phyloP scores from a whole-genome alignment of 768 basidiomycete species.

The Phlegmacium glaucopus region DNA sequence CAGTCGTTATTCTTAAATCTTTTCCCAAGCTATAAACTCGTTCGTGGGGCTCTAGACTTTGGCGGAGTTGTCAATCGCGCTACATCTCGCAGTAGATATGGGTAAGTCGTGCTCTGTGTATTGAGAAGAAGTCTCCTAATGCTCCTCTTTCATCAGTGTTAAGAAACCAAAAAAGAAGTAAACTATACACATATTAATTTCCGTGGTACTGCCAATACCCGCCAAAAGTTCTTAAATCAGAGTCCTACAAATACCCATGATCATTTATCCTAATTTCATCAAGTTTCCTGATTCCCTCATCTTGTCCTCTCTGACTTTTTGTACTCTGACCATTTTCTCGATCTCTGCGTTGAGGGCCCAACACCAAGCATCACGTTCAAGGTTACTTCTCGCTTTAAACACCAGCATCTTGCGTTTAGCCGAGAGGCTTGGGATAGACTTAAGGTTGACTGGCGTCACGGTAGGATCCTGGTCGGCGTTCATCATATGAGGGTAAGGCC shows the following conservation, averaged over 20 bases:
- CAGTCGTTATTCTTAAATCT: not conserved
- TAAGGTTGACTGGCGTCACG: constrained; percentile 22
- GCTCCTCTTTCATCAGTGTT: constrained; percentile 35
- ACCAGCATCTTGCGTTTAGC: constrained; percentile 59
- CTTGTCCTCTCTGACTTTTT: constrained; percentile 59
- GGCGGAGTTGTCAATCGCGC: constrained; percentile 84
- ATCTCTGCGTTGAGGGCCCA: constrained; percentile 92
- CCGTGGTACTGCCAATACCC: not conserved
- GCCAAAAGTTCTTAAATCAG: not conserved
- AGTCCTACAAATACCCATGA: too few species aligned
- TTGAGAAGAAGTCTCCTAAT: constrained; percentile 1
- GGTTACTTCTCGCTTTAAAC: constrained; percentile 72
- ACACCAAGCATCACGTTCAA: constrained; percentile 94
- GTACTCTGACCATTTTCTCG: constrained; percentile 67
- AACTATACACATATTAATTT: constrained; percentile 6
- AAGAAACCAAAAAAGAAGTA: constrained; percentile 86
- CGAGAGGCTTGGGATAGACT: constrained; percentile 46
- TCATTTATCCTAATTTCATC: constrained; percentile 26
- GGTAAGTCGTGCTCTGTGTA: constrained; percentile 42
- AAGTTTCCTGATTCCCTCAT: constrained; percentile 65
- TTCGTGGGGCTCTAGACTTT: constrained; percentile 90
- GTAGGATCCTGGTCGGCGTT: constrained; percentile 25
- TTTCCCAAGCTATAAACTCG: constrained; percentile 80
- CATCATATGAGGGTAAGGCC: constrained; percentile 32
- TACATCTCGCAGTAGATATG: constrained; percentile 87